Base-by-base conservation (phyloP, 345 rosid genomes). In the Corchorus olitorius region DNA sequence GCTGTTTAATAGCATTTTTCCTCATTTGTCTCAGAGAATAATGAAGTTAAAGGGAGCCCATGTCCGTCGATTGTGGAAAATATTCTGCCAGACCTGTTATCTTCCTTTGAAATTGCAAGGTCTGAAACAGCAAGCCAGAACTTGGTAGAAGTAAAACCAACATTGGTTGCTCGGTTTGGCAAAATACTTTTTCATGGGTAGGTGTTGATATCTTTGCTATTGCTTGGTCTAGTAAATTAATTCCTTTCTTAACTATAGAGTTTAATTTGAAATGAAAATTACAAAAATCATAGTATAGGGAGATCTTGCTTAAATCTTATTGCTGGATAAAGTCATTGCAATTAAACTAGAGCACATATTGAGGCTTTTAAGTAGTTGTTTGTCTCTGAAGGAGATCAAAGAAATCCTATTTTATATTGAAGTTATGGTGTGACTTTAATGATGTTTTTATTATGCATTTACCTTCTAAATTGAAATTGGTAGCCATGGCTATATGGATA, bases 131-230 rank as follows among this genome's bases (percentile, higher is more conserved):
- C 82, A 61, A 10, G 52, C 35, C 60, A 65, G 3, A 74, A 46
- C 54, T 33, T 60, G 58, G 80, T 72, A 39, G 81, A 33, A 41
- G 49, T 79, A 41, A 90, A 85, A 74, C 84, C 86, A 49, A 61
- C 66, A 75, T 52, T 91, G 76, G 85, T 87, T 64, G 96, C 89
- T 73, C 80, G 94, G 78, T 76, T 90, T 81, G 91, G 97, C 43
- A 90, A 83, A 80, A 56, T 80, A 55, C 48, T 77, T 58, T 91
- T 91, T 67, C 75, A 64, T 7, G 64, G 84, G 96, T 87, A 81
- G 77, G 89, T 67, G 33, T 45, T 12, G 68, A 48, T 50, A n/a
- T 12, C 70, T 17, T 65, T 17, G 8, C 43, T 70, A 70, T 73
- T 22, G n/a, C n/a, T 72, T 70, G 56, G 70, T 74, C 67, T 34